phyloP scores from a whole-genome alignment of 805 yeast species.

The Scheffersomyces spartinae region DNA sequence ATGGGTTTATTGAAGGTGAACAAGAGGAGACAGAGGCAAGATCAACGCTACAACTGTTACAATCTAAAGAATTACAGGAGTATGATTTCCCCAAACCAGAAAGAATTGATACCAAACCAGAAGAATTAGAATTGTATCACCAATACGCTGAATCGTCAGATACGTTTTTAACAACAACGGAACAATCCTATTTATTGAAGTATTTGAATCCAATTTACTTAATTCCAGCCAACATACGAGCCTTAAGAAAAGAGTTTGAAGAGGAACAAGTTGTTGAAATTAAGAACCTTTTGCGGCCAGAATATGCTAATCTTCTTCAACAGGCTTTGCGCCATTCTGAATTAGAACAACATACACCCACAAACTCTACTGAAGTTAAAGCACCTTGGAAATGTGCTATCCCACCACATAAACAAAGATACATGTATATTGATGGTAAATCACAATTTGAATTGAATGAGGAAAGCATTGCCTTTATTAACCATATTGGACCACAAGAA shows the following conservation, averaged over 20 bases:
- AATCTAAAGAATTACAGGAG: slow-evolving; percentile 64
- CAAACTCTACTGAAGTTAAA: slow-evolving; percentile 37
- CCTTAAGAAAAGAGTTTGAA: slow-evolving; percentile 43
- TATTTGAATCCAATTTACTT: slow-evolving; percentile 47
- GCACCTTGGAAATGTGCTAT: slow-evolving; percentile 84
- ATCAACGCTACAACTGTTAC: slow-evolving; percentile 70
- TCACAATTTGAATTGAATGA: slow-evolving; percentile 21
- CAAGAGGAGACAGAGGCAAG: slow-evolving; percentile 66
- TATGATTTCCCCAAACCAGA: slow-evolving; percentile 69
- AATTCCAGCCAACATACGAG: slow-evolving; percentile 15
- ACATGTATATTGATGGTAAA: slow-evolving; percentile 66
- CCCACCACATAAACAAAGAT: slow-evolving; percentile 91
- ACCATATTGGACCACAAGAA: slow-evolving; percentile 36
- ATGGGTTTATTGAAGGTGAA: slow-evolving; percentile 73
- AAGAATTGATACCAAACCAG: slow-evolving; percentile 29
- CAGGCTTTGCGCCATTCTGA: slow-evolving; percentile 44
- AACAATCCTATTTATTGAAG: slow-evolving; percentile 35
- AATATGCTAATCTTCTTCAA: slow-evolving; percentile 37
- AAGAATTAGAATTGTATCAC: slow-evolving; percentile 22
- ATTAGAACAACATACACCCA: slow-evolving; percentile 51
- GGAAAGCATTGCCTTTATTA: slow-evolving; percentile 16
- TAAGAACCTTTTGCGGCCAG: slow-evolving; percentile 46
- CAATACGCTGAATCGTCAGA: slow-evolving; percentile 8
- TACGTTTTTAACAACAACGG: slow-evolving; percentile 23
- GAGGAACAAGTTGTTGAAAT: slow-evolving; percentile 65